Percentiles rank a stretch among this genome's conserved stretches.
Conservation (phyloP, 768 basidiomycete genomes). For the Tulasnella sp. region DNA sequence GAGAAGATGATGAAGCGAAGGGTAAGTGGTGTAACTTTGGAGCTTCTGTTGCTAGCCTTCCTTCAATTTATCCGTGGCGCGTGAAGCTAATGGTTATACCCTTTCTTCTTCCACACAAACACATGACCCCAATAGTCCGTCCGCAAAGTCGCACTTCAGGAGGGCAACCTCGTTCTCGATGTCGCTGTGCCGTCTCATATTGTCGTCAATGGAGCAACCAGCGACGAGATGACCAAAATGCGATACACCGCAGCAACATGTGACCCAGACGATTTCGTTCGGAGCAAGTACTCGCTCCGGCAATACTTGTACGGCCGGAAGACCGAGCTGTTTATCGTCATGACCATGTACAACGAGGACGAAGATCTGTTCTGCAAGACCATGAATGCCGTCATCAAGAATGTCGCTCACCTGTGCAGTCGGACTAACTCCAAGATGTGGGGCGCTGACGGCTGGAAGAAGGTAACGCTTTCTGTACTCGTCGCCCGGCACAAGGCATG, state of each 20-base stretch:
- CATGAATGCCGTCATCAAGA: conserved; percentile 87
- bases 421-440: conserved; percentile 66
- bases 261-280: conserved; percentile 77
- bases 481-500: background rate
- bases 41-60: conserved; percentile 17
- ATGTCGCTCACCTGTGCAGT: conserved; percentile 69
- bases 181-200: conserved; percentile 73
- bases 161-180: conserved; percentile 81
- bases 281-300: conserved; percentile 58
- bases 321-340: conserved; percentile 90
- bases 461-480: conserved; percentile 28
- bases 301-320: conserved; percentile 70
- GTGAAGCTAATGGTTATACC: background rate
- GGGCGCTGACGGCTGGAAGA: conserved; percentile 87
- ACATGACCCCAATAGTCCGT: conserved; percentile 38
- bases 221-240: conserved; percentile 74
- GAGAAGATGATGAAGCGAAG: conserved; percentile 79
- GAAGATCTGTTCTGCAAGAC: conserved; percentile 69
- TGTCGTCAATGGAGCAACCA: conserved; percentile 55
- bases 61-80: background rate
- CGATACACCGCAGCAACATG: conserved; percentile 84
- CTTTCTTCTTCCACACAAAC: background rate
- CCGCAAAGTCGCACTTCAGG: conserved; percentile 67
- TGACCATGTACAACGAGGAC: conserved; percentile 73
- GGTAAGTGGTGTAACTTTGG: conserved; percentile 23